Conservation (phyloP, 2,329 filamentous ascomycete genomes). For the Fusarium annulatum region DNA sequence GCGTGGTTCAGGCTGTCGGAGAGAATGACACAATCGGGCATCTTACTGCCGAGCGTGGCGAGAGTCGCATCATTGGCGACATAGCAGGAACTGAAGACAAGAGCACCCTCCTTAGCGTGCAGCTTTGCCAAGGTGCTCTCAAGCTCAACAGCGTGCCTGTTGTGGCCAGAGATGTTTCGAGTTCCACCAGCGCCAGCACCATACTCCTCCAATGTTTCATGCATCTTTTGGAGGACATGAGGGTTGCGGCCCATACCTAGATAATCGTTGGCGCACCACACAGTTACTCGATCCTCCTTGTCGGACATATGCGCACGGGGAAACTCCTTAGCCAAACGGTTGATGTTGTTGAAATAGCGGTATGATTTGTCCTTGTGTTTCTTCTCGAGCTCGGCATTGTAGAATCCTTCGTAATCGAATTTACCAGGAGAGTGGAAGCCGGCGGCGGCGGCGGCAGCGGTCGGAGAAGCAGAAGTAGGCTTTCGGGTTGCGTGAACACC, state of each 20-base stretch:
- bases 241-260: slow-evolving; percentile 96
- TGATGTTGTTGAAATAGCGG: slow-evolving; percentile 99
- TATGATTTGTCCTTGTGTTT: slow-evolving; percentile 99
- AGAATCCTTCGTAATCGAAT: slow-evolving; percentile 94
- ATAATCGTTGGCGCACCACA: slow-evolving; percentile 99
- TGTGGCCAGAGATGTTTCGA: slow-evolving; percentile 97
- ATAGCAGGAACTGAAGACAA: slow-evolving; percentile 98
- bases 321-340: slow-evolving; percentile 95
- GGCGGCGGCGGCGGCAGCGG: slow-evolving; percentile 38
- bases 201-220: slow-evolving; percentile 93
- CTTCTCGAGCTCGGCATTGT: slow-evolving; percentile 89
- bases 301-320: slow-evolving; percentile 91
- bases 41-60: slow-evolving; percentile 94
- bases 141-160: slow-evolving; percentile 88
- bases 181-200: slow-evolving; percentile 96
- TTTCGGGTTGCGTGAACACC: slow-evolving; percentile 39
- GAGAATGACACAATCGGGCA: slow-evolving; percentile 97
- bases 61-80: slow-evolving; percentile 98
- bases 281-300: slow-evolving; percentile 87
- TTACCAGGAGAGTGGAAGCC: slow-evolving; percentile 58
- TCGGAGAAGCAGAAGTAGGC: slow-evolving; percentile 35
- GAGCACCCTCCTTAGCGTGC: slow-evolving; percentile 89
- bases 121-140: slow-evolving; percentile 86
- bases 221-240: slow-evolving; percentile 89
- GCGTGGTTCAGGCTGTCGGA: slow-evolving; percentile 98